phyloP scores from a whole-genome alignment of 805 yeast species.

The Metschnikowia noctiluminum region DNA sequence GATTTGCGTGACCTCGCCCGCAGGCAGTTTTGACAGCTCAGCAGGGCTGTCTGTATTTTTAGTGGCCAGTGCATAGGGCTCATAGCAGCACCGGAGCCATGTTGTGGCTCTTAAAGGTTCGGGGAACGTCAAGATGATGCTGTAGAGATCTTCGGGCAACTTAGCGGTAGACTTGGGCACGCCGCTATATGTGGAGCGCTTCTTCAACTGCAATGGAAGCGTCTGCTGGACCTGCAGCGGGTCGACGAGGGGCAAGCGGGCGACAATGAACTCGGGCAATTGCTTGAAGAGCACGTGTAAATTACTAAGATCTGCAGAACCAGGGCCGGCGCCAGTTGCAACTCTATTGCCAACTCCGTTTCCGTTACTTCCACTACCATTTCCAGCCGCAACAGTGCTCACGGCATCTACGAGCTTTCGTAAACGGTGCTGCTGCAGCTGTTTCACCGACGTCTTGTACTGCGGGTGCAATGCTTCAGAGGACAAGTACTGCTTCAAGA shows the following conservation, averaged over 20 bases:
- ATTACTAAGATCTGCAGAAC: constrained; percentile 21
- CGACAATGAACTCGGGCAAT: constrained; percentile 54
- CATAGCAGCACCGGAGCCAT: constrained; percentile 92
- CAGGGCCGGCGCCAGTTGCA: too few relatives aligned
- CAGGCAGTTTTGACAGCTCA: constrained; percentile 29
- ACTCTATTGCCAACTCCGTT: too few relatives aligned
- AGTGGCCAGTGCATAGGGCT: constrained; percentile 47
- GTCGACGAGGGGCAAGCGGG: constrained; percentile 35
- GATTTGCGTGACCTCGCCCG: constrained; percentile 90
- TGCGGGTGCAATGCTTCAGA: constrained; percentile 49
- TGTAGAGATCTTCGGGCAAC: constrained; percentile 51
- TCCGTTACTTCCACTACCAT: too few relatives aligned
- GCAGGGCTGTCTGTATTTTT: constrained; percentile 3
- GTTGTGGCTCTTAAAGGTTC: constrained; percentile 92
- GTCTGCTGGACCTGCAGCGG: constrained; percentile 23
- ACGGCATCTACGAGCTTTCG: constrained; percentile 50
- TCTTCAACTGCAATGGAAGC: constrained; percentile 38
- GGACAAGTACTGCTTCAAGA: constrained; percentile 73
- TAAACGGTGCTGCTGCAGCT: constrained; percentile 34
- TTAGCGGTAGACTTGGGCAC: constrained; percentile 66
- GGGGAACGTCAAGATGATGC: constrained; percentile 58
- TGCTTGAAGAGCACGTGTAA: constrained; percentile 52
- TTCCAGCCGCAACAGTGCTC: constrained; percentile 25
- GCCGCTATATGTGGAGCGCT: constrained; percentile 44
- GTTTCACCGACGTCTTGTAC: constrained; percentile 23